Conservation (phyloP, 129 eudicot genomes). For the Helianthus tuberosus region DNA sequence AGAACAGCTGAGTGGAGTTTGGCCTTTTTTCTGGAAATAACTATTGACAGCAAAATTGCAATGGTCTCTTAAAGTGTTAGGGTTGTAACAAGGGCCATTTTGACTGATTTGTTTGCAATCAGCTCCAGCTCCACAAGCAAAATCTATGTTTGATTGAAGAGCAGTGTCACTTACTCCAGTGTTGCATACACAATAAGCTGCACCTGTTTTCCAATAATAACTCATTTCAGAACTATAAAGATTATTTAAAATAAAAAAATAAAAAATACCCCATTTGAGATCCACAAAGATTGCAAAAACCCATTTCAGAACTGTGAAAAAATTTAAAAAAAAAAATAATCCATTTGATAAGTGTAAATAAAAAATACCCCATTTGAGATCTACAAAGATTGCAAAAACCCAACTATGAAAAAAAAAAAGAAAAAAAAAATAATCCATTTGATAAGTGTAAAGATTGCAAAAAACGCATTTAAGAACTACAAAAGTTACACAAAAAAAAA, state of each 20-base stretch:
- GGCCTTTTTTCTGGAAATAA: constrained; percentile 67
- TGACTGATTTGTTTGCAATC: constrained; percentile 56
- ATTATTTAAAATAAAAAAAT: background rate
- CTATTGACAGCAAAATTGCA: constrained; percentile 79
- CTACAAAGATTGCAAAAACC: background rate
- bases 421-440: too few relatives aligned
- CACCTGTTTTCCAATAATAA: constrained; percentile 44
- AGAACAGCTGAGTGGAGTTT: constrained; percentile 43
- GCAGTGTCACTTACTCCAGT: constrained; percentile 47
- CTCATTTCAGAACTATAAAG: constrained; percentile 15
- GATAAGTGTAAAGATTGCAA: too few relatives aligned
- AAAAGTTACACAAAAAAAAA: too few relatives aligned
- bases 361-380: background rate
- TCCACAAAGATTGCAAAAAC: background rate
- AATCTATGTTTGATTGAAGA: constrained; percentile 68
- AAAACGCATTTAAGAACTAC: too few relatives aligned
- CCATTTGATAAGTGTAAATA: too few relatives aligned
- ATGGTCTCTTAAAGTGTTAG: constrained; percentile 70
- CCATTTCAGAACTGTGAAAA: background rate
- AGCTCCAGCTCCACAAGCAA: constrained; percentile 88
- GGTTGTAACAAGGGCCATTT: constrained; percentile 70
- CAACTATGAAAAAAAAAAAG: background rate
- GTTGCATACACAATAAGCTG: constrained; percentile 69
- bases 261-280: constrained; percentile 1
- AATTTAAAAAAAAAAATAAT: background rate